phyloP scores from a whole-genome alignment of 1,284 basidiomycete species.

The Apiotrichum sp. region DNA sequence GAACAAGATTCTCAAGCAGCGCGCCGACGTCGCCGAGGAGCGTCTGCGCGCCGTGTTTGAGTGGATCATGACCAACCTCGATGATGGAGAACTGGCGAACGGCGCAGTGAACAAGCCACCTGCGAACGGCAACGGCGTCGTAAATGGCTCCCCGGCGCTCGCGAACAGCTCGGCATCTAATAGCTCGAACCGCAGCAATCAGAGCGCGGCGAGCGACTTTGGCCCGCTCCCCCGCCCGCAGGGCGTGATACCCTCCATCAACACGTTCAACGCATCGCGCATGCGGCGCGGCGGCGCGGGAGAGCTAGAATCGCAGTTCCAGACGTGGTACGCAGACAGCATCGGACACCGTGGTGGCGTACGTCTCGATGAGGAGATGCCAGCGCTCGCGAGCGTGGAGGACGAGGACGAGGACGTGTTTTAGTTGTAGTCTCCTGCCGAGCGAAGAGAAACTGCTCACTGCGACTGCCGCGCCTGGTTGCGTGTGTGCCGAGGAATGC shows the following conservation, averaged over 20 bases:
- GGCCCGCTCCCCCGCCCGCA: conserved; percentile 2
- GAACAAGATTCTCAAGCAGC: conserved; percentile 29
- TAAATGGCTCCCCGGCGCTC: background rate
- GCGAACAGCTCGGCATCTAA: background rate
- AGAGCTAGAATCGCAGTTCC: conserved; percentile 13
- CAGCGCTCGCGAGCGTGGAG: conserved; percentile 10
- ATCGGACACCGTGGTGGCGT: conserved; percentile 6
- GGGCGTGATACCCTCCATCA: background rate
- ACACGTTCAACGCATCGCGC: conserved; percentile 5
- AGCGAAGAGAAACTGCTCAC: too few species aligned
- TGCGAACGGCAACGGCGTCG: background rate
- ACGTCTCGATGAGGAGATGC: conserved; percentile 9
- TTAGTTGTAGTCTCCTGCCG: background rate
- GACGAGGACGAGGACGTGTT: conserved; percentile 14
- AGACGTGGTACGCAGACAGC: conserved; percentile 9
- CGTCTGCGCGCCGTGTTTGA: conserved; percentile 38
- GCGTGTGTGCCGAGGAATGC: too few species aligned
- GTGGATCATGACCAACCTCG: conserved; percentile 19
- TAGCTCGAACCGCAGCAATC: background rate
- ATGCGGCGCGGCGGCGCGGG: conserved; percentile 5
- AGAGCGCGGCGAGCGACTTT: conserved; percentile 11
- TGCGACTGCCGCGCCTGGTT: too few species aligned
- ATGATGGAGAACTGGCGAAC: background rate
- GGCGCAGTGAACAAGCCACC: background rate
- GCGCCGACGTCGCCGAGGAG: conserved; percentile 35